Evolutionary conservation across 1,139 yeast genomes (phyloP).

Genomic region (Yamadazyma friedrichii): DNA sequence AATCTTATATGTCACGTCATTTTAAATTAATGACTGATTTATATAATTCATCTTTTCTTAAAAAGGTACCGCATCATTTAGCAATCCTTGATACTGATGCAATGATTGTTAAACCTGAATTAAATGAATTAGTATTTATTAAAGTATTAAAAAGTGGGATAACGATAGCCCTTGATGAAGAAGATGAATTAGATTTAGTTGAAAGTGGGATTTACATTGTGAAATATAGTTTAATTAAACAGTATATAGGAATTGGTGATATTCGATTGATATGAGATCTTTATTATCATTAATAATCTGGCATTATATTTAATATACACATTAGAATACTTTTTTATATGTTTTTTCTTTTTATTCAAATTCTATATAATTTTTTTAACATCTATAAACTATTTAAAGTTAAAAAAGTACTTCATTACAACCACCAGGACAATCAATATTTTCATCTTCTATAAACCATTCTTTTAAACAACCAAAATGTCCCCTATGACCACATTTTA

Average conservation of each 20-base stretch:
- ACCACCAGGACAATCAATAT: constrained; percentile 81
- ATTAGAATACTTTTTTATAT: no score
- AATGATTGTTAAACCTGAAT: constrained; percentile 79
- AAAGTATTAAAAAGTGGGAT: constrained; percentile 42
- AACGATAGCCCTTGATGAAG: constrained; percentile 43
- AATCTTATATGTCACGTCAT: constrained; percentile 61
- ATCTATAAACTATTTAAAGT: no score
- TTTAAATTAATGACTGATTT: constrained; percentile 61
- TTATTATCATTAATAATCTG: no score
- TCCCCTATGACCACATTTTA: constrained; percentile 85
- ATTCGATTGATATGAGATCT: constrained; percentile 34
- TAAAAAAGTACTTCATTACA: constrained; percentile 35
- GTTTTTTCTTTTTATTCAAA: no score
- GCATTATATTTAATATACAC: no score
- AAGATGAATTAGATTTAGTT: constrained; percentile 62
- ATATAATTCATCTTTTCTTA: constrained; percentile 66
- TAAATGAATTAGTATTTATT: constrained; percentile 74
- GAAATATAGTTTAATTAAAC: constrained; percentile 56
- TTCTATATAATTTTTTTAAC: no score
- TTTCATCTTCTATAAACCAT: constrained; percentile 71
- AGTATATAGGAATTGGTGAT: constrained; percentile 41
- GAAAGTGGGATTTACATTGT: constrained; percentile 74
- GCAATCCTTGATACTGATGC: constrained; percentile 70
- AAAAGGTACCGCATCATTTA: constrained; percentile 63
- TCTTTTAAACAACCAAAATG: constrained; percentile 76